Evolutionary conservation across 805 yeast species (phyloP).

Genomic region (Blastobotrys parvus): DNA sequence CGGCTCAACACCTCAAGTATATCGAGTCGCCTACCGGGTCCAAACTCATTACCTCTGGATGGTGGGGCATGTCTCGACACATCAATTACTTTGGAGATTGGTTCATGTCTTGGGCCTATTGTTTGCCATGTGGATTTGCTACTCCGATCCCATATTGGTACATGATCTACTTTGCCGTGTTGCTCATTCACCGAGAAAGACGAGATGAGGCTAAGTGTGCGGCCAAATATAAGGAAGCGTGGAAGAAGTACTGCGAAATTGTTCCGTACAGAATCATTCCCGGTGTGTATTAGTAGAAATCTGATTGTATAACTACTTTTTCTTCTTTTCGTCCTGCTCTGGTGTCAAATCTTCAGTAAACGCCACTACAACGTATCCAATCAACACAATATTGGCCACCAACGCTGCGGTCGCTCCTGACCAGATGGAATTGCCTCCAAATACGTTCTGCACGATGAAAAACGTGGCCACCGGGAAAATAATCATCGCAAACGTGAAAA

Average conservation of each 20-base stretch:
- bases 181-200: constrained; percentile 78
- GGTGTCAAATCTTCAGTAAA: constrained; percentile 46
- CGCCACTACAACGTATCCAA: constrained; percentile 62
- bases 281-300: constrained; percentile 50
- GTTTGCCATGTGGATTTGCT: constrained; percentile 75
- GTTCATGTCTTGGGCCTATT: constrained; percentile 86
- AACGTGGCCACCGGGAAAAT: constrained; percentile 51
- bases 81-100: constrained; percentile 95
- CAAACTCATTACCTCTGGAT: constrained; percentile 75
- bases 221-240: constrained; percentile 73
- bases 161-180: constrained; percentile 69
- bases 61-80: constrained; percentile 95
- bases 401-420: constrained; percentile 71
- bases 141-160: constrained; percentile 86
- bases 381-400: constrained; percentile 59
- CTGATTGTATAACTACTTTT: neutral
- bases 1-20: constrained; percentile 50
- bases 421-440: constrained; percentile 41
- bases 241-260: constrained; percentile 70
- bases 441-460: constrained; percentile 37
- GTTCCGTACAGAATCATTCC: constrained; percentile 93
- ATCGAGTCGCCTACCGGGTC: constrained; percentile 73
- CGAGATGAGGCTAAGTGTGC: constrained; percentile 91
- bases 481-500: constrained; percentile 67
- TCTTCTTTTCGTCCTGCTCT: constrained; percentile 13